These are phyloP conservation scores for Chondrus crispus DNA, from an alignment of 23 red algal genomes.

Conservation along the genomic window DNA sequence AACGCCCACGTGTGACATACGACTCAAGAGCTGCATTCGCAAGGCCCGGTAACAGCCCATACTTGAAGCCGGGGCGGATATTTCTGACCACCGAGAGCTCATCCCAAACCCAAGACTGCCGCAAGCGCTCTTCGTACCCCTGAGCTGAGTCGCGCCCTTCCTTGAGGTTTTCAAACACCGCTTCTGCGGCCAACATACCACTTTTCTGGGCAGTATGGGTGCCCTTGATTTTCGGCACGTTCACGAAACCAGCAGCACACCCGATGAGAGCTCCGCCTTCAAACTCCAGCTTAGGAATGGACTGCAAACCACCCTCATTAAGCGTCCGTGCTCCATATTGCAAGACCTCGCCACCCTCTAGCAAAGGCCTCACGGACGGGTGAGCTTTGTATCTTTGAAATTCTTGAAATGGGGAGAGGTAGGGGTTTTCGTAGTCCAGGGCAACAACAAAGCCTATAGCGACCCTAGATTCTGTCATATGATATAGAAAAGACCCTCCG, in stretches of 20 bases:
- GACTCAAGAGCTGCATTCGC: conserved; percentile 84
- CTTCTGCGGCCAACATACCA: conserved; percentile 94
- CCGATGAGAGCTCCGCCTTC: conserved; percentile 93
- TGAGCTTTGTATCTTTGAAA: conserved; percentile 93
- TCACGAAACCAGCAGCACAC: conserved; percentile 94
- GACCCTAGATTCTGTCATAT: conserved; percentile 78
- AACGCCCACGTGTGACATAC: conserved; percentile 79
- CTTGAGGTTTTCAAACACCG: conserved; percentile 42
- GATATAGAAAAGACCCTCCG: conserved; percentile 95
- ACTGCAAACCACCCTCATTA: conserved; percentile 93
- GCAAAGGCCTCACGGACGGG: conserved; percentile 45
- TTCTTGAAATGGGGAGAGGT: conserved; percentile 77
- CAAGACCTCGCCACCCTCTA: conserved; percentile 81
- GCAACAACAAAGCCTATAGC: conserved; percentile 86
- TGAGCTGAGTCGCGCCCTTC: conserved; percentile 7
- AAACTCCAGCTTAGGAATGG: conserved; percentile 81
- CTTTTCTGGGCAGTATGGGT: conserved; percentile 98
- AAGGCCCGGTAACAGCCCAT: conserved; percentile 71
- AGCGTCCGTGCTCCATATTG: conserved; percentile 91
- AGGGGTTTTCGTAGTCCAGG: conserved; percentile 93
- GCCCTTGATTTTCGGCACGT: conserved; percentile 99
- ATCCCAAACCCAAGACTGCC: conserved; percentile 75
- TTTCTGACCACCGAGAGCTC: conserved; percentile 85
- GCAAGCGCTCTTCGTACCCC: conserved; percentile 65
- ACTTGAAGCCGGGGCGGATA: conserved; percentile 86